Evolutionary conservation across 192 early-diverging fungal genomes (phyloP), one percentile per base, ranked within the genome.

Genomic region (Coemansia sp.): DNA sequence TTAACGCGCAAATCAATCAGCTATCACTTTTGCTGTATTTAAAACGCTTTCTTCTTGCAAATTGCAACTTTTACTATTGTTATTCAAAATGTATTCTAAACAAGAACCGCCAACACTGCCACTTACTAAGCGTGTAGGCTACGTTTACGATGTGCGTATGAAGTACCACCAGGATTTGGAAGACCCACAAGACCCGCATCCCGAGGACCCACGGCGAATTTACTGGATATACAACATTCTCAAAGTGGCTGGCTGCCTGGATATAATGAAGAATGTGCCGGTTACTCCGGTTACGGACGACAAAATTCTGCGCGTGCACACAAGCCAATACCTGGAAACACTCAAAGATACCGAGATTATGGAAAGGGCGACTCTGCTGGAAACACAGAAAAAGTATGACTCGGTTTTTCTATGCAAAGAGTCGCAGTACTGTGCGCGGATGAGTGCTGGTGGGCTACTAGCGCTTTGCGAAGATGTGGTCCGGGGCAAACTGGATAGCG

Each of bases 391-490:
- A 9, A 60, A 73, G 5, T 85, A 76, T 45, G 87, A 92, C 58
- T 89, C 87, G 9, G 82, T 93, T 39, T 93, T 91, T 71, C 68
- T 93, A 29, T 91, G 86, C 67, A 76, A 71, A 25, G 79, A 87
- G 21, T 83, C 89, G 3, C 75, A 81, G 24, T 84, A 84, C 35
- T 87, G 85, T 32, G 89, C 93, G 0, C 65, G 84, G 11, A 67
- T 95, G 50, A 86, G 93, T 6, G 90, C 89, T 15, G 93, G 91
- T 29, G 90, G 89, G 29, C 80, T 92, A 5, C 78, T 95, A 24
- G 82, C 88, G 47, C 66, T 90, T 6, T 91, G 91, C 62, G 71
- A 85, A 23, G 87, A 87, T 15, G 92, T 98, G 0, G 85, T 84
- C 14, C 62, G 29, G 0, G 87, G 89, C 19, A 60, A 66, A 15